These are phyloP conservation scores for Microbotryum violaceum DNA, from an alignment of 1,284 basidiomycete species.

Conservation along the genomic window DNA sequence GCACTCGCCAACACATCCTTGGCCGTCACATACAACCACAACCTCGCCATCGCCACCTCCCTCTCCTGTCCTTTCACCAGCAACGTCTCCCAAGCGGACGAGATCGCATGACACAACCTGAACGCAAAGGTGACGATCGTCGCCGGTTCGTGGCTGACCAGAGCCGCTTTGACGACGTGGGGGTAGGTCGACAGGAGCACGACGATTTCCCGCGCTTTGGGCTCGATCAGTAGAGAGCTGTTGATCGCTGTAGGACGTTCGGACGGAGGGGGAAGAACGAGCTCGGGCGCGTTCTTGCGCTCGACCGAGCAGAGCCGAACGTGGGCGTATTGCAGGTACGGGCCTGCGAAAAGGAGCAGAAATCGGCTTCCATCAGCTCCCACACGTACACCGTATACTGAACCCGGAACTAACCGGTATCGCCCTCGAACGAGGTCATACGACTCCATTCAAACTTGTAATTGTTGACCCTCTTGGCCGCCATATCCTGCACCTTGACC, in stretches of 20 bases:
- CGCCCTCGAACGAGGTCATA: constrained; percentile 94
- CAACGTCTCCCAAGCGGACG: constrained; percentile 78
- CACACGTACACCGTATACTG: too few relatives aligned
- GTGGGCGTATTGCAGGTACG: constrained; percentile 94
- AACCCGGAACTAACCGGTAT: constrained; percentile 58
- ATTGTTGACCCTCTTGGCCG: constrained; percentile 90
- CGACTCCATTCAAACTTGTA: constrained; percentile 92
- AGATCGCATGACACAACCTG: constrained; percentile 59
- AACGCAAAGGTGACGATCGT: constrained; percentile 60
- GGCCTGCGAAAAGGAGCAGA: constrained; percentile 35
- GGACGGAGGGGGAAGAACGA: constrained; percentile 62
- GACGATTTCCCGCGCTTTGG: constrained; percentile 77
- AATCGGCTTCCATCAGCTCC: too few relatives aligned
- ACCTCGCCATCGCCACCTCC: constrained; percentile 69
- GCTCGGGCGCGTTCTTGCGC: constrained; percentile 78
- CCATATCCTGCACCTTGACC: constrained; percentile 98
- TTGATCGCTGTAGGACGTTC: constrained; percentile 57
- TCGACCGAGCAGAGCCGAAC: constrained; percentile 87
- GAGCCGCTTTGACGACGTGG: constrained; percentile 75
- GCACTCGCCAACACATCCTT: constrained; percentile 79
- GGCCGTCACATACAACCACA: constrained; percentile 84
- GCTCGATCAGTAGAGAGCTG: constrained; percentile 58
- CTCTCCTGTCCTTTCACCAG: constrained; percentile 67
- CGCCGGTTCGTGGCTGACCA: constrained; percentile 81
- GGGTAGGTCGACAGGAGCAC: constrained; percentile 84